phyloP scores from a whole-genome alignment of 495 filamentous ascomycete species.

The Penicillium ucsense region DNA sequence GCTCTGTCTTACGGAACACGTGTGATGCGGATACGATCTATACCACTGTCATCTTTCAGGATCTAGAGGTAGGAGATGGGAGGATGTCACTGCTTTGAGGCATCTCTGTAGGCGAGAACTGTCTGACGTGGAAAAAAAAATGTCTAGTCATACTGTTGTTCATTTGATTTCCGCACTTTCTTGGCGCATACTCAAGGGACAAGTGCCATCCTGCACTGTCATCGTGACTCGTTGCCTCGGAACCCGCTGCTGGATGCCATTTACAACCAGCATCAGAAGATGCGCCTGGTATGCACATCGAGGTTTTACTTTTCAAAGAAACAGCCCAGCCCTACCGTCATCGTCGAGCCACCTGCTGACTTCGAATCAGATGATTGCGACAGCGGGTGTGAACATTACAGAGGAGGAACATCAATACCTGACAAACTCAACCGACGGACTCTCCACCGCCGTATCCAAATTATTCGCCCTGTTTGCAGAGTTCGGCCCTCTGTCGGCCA shows the following conservation, averaged over 20 bases:
- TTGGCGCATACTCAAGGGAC: slow-evolving; percentile 1
- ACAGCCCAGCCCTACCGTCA: no score
- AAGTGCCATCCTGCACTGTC: not conserved
- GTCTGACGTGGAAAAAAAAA: no score
- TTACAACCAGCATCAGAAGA: slow-evolving; percentile 1
- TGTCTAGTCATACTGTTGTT: not conserved
- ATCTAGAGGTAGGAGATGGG: slow-evolving; percentile 1
- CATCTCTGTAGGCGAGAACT: no score
- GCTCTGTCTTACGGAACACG: slow-evolving; percentile 2
- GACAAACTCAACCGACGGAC: not conserved
- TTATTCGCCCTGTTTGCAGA: not conserved
- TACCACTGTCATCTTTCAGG: slow-evolving; percentile 4
- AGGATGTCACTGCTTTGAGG: not conserved
- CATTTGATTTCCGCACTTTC: not conserved
- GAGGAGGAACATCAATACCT: not conserved
- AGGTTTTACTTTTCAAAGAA: no score
- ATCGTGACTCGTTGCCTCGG: not conserved
- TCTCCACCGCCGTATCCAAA: not conserved
- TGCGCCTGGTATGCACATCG: not conserved
- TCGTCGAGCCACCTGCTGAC: not conserved
- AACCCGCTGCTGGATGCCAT: slow-evolving; percentile 1
- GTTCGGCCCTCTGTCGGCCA: not conserved
- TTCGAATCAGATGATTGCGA: not conserved
- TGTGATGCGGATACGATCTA: slow-evolving; percentile 5
- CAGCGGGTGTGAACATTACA: not conserved